Percentiles rank a stretch among this genome's conserved stretches.
Conservation (phyloP, 2,329 filamentous ascomycete species). For the Neonectria punicea region DNA sequence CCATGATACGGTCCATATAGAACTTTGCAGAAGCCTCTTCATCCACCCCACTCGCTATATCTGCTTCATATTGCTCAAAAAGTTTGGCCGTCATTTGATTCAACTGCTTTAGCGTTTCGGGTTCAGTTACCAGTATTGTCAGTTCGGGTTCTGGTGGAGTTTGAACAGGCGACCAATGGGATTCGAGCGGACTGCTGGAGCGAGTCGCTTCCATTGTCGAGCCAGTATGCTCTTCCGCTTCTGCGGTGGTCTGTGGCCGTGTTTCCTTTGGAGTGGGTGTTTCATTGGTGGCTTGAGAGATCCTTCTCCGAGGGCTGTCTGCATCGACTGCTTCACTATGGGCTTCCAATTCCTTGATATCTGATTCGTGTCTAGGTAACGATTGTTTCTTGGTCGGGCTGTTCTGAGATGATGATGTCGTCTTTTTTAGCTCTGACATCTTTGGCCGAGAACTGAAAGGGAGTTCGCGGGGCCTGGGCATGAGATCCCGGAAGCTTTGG, state of each 20-base stretch:
- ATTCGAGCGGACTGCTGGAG: neutral
- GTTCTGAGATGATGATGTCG: neutral
- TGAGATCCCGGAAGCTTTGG: conserved; percentile 40
- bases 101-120: conserved; percentile 37
- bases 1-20: conserved; percentile 45
- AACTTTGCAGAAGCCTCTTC: conserved; percentile 40
- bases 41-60: conserved; percentile 39
- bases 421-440: neutral
- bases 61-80: conserved; percentile 49
- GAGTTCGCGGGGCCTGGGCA: conserved; percentile 47
- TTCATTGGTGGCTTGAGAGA: neutral
- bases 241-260: neutral
- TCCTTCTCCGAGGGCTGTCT: neutral
- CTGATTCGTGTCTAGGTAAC: neutral
- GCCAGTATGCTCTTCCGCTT: neutral
- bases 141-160: neutral
- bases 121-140: conserved; percentile 41
- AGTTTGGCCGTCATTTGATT: conserved; percentile 40
- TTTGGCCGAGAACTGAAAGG: conserved; percentile 38
- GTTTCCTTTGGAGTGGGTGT: neutral
- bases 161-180: neutral
- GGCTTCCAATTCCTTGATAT: neutral
- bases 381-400: neutral
- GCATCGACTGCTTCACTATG: neutral
- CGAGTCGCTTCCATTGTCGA: neutral